These are phyloP conservation scores for Meira miltonrushii DNA, from an alignment of 1,284 basidiomycete species.

Conservation along the genomic window DNA sequence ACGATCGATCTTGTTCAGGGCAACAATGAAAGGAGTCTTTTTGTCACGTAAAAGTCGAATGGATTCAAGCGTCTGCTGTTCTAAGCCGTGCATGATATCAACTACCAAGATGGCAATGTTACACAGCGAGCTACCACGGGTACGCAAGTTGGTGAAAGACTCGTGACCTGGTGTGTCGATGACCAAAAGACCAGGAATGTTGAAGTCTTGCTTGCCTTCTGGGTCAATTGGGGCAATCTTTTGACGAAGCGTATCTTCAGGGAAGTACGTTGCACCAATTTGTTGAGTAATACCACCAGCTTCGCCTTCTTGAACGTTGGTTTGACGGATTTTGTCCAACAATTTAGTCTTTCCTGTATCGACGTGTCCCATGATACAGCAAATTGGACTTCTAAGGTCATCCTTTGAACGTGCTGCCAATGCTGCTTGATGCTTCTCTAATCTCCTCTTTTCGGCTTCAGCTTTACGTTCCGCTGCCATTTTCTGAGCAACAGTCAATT, in stretches of 20 bases:
- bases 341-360: conserved; percentile 99
- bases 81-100: conserved; percentile 98
- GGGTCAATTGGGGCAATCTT: conserved; percentile 90
- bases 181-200: conserved; percentile 90
- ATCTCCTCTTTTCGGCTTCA: conserved; percentile 73
- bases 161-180: conserved; percentile 99
- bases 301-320: conserved; percentile 98
- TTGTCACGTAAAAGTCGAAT: conserved; percentile 84
- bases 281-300: conserved; percentile 99
- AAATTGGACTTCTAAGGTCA: conserved; percentile 90
- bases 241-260: conserved; percentile 85
- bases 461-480: conserved; percentile 73
- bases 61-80: conserved; percentile 95
- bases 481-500: conserved; percentile 54
- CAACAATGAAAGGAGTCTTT: conserved; percentile 98
- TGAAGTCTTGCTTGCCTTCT: conserved; percentile 80
- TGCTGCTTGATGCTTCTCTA: conserved; percentile 78
- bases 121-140: conserved; percentile 92
- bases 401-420: conserved; percentile 82
- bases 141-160: conserved; percentile 95
- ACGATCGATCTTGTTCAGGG: conserved; percentile 99
- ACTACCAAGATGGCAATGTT: conserved; percentile 99
- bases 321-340: conserved; percentile 99
- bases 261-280: conserved; percentile 99
- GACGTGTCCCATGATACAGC: conserved; percentile 98